Percentiles rank a stretch among this genome's conserved stretches.
These are phyloP conservation scores for Gnomoniopsis sp. DNA, from an alignment of 2,329 filamentous ascomycete species.

Conservation along the genomic window DNA sequence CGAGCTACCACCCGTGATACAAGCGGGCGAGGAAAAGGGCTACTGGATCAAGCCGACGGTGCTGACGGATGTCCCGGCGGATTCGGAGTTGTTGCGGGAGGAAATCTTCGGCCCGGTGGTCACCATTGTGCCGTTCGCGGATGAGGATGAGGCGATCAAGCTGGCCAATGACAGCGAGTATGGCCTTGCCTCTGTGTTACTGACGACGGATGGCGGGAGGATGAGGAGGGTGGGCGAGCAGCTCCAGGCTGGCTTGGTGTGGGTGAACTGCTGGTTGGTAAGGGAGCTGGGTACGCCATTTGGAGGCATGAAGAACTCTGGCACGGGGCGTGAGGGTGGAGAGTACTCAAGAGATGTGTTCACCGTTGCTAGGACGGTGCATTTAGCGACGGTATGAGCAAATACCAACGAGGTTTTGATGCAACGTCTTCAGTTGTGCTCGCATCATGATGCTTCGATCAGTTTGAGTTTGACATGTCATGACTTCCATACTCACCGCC, in stretches of 20 bases:
- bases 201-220: conserved; percentile 28
- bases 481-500: too few species aligned
- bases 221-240: conserved; percentile 29
- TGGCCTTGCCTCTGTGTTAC: conserved; percentile 27
- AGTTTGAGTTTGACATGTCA: neutral
- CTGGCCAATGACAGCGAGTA: conserved; percentile 29
- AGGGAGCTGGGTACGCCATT: conserved; percentile 31
- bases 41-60: conserved; percentile 28
- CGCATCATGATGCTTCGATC: neutral
- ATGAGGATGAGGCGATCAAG: conserved; percentile 24
- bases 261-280: conserved; percentile 32
- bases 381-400: conserved; percentile 17
- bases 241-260: conserved; percentile 30
- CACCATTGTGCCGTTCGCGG: conserved; percentile 33
- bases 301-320: conserved; percentile 32
- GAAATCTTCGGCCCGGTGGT: conserved; percentile 43
- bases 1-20: conserved; percentile 18
- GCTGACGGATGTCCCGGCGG: conserved; percentile 22
- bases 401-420: neutral
- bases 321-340: conserved; percentile 29
- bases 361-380: conserved; percentile 28
- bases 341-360: conserved; percentile 32
- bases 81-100: conserved; percentile 31
- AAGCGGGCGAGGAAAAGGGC: conserved; percentile 18
- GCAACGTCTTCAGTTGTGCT: neutral